phyloP scores from a whole-genome alignment of 805 yeast genomes.

The Debaryomyces hansenii region DNA sequence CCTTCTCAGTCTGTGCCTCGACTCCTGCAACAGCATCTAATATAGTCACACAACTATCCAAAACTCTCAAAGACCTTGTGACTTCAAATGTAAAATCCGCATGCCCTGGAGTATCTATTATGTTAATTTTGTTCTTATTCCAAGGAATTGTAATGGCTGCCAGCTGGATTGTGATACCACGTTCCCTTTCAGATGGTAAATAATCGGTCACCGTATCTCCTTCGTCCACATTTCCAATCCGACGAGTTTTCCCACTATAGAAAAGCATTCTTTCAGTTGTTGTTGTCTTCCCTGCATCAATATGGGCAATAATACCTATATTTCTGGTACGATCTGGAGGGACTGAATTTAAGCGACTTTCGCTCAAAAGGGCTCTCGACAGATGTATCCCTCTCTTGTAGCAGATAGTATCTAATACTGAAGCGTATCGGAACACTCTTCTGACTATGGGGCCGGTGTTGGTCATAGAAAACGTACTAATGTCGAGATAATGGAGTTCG shows the following conservation, averaged over 20 bases:
- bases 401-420: neutral
- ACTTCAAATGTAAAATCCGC: conserved; percentile 98
- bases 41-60: conserved; percentile 93
- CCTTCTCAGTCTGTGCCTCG: conserved; percentile 96
- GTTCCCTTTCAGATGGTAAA: conserved; percentile 80
- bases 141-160: conserved; percentile 94
- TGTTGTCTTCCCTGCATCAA: conserved; percentile 98
- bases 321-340: conserved; percentile 57
- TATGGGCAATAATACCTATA: conserved; percentile 97
- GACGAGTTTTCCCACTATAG: conserved; percentile 74
- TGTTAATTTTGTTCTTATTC: conserved; percentile 73
- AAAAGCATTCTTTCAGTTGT: conserved; percentile 96
- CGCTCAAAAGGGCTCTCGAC: neutral
- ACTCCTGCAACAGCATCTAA: conserved; percentile 97
- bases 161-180: conserved; percentile 95
- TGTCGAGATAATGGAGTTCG: too few species aligned
- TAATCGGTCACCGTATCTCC: conserved; percentile 97
- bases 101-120: conserved; percentile 97
- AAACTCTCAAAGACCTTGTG: conserved; percentile 79
- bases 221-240: conserved; percentile 91
- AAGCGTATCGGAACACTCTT: neutral
- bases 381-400: neutral
- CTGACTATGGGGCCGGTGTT: neutral
- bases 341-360: conserved; percentile 21
- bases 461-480: neutral